Base-by-base conservation (phyloP, 2,329 filamentous ascomycete species). In the Leptosphaerulina australis region DNA sequence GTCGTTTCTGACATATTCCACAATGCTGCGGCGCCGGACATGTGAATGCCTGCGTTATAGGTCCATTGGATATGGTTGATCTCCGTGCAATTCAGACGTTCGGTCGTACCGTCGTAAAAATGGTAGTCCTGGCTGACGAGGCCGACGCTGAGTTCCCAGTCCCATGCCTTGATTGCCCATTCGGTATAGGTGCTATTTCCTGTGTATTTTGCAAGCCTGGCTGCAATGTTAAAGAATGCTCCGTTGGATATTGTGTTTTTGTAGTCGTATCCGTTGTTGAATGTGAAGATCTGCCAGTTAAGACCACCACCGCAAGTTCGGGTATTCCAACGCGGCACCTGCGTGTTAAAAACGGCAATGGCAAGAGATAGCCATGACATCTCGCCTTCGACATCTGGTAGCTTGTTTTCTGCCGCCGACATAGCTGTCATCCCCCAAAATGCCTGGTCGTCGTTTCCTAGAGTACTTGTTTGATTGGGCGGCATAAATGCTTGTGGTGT, bases 161-260 rank as follows among this genome's bases (percentile, higher is more conserved):
- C 78, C 82, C 85, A 88, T 10, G 83, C 71, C 58, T 79, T 82
- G 28, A 78, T 67, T 1, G 86, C 87, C 86, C 86, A 89, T 5
- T 86, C 78, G 8, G 53, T 14, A 40, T 68, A 69, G 14, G 62
- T 66, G 20, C 77, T 67, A 62, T 88, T 85, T 12, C 81, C 82
- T 0, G 85, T 88, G 40, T 83, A 83, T 40, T 85, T 82, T 8
- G 85, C 86, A 11, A 92, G 78, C 10, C 88, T 84, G 0, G 89
- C 88, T 1, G 87, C 85, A 25, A 94, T 79, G 68, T 91, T 86
- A 73, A 94, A 91, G 70, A 94, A 85, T 9, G 84, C 85, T 28
- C 88, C 88, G 69, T 92, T 93, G 50, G 85, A 85, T 58, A 91
- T 82, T 10, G 84, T 81, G 74, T 91, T 91, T 72, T 91, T 93